These are phyloP conservation scores for Stipa capillata DNA, from an alignment of 176 grass and related monocot genomes.

Conservation along the genomic window DNA sequence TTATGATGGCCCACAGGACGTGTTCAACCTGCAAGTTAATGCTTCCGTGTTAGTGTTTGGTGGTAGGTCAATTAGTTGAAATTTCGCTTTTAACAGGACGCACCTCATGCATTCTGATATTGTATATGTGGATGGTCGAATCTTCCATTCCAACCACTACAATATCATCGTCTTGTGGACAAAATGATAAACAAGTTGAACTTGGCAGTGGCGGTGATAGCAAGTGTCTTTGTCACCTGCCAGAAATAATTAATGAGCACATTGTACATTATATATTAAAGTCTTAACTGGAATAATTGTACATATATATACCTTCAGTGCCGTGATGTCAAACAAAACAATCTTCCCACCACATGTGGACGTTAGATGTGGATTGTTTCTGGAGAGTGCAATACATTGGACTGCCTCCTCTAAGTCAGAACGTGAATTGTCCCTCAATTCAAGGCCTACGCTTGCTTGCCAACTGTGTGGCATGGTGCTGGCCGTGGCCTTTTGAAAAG, in stretches of 20 bases:
- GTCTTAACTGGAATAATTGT: background rate
- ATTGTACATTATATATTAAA: too few relatives aligned
- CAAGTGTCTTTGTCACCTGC: constrained; percentile 46
- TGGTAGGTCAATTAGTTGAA: background rate
- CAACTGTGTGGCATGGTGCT: constrained; percentile 45
- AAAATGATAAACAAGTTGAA: constrained; percentile 48
- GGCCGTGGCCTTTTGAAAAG: constrained; percentile 30
- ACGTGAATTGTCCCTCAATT: too few relatives aligned
- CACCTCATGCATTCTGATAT: constrained; percentile 33
- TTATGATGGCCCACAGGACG: constrained; percentile 52
- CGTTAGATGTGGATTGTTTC: too few relatives aligned
- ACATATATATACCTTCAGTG: too few relatives aligned
- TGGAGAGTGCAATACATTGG: too few relatives aligned
- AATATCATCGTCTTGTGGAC: constrained; percentile 41
- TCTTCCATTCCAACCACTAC: constrained; percentile 58
- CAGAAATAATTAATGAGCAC: background rate
- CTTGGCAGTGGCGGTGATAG: constrained; percentile 44
- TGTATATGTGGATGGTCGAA: constrained; percentile 54
- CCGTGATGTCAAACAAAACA: too few relatives aligned
- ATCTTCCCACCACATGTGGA: too few relatives aligned
- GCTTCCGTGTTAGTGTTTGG: background rate
- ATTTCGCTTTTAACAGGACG: background rate
- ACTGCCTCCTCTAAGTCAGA: too few relatives aligned
- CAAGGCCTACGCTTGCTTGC: constrained; percentile 38
- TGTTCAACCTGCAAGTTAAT: constrained; percentile 1